Evolutionary conservation across 2,329 filamentous ascomycete genomes (phyloP).

Genomic region (Talaromyces sp.): DNA sequence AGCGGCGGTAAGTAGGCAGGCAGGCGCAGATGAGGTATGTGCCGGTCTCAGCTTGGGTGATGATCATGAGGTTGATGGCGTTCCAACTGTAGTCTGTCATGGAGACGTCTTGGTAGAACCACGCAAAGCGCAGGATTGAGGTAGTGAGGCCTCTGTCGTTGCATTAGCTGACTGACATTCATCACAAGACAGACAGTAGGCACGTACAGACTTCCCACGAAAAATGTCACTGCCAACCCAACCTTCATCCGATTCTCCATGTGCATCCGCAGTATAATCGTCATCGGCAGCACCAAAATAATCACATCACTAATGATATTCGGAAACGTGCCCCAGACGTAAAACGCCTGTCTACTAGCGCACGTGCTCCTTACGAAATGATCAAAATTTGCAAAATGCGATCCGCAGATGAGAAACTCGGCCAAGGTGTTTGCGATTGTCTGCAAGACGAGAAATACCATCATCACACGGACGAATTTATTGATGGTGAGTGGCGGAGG

Average conservation of each 20-base stretch:
- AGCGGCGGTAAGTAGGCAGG: background rate
- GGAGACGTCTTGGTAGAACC: background rate
- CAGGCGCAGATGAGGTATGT: background rate
- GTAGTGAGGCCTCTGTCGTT: background rate
- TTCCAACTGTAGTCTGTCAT: conserved; percentile 2
- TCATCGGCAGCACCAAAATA: conserved; percentile 2
- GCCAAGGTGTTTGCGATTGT: background rate
- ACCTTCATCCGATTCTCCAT: background rate
- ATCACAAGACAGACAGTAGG: background rate
- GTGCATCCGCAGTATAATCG: background rate
- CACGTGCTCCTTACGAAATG: background rate
- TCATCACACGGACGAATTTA: background rate
- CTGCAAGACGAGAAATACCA: background rate
- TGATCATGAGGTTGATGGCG: background rate
- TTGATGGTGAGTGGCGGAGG: background rate
- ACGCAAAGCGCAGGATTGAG: background rate
- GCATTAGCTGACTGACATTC: background rate
- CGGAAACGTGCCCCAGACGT: background rate
- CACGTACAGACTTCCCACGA: background rate
- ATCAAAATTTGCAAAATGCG: background rate
- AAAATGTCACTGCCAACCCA: background rate
- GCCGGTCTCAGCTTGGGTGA: background rate
- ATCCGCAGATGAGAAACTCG: background rate
- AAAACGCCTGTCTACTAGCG: background rate
- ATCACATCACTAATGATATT: conserved; percentile 5